Percentiles rank a stretch among this genome's conserved stretches.
Evolutionary conservation across 148 eudicot species (phyloP).

Genomic region (Agrostemma githago): DNA sequence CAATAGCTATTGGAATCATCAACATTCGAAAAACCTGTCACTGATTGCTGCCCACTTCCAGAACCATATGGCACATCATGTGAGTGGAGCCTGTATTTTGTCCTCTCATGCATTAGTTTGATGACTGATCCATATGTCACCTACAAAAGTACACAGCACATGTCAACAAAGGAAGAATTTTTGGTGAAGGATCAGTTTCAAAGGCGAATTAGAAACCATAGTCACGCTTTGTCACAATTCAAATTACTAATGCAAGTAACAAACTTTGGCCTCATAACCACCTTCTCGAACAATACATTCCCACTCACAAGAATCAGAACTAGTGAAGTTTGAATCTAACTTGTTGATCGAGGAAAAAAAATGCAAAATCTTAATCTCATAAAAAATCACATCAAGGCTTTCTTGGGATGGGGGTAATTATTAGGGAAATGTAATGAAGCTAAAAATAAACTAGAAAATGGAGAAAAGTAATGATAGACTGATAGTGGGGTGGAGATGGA

Average conservation of each 20-base stretch:
- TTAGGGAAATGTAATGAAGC: no score
- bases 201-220: not conserved
- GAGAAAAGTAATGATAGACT: no score
- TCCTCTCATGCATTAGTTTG: slow-evolving; percentile 89
- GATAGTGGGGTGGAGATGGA: no score
- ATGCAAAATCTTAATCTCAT: no score
- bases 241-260: not conserved
- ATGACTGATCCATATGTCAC: slow-evolving; percentile 84
- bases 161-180: not conserved
- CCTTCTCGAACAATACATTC: not conserved
- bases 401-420: no score
- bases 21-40: slow-evolving; percentile 79
- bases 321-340: not conserved
- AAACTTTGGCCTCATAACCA: not conserved
- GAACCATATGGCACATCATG: slow-evolving; percentile 98
- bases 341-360: not conserved
- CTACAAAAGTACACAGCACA: slow-evolving; percentile 32
- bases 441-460: no score
- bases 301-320: not conserved
- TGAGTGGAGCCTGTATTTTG: slow-evolving; percentile 77
- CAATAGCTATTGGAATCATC: slow-evolving; percentile 98
- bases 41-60: slow-evolving; percentile 98
- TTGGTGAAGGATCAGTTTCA: not conserved
- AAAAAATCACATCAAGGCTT: no score
- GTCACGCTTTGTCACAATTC: not conserved